A percentile compares a stretch with the other conserved stretches of the same genome.
Conservation (phyloP, 768 basidiomycete species). For the Rhodotorula toruloides region DNA sequence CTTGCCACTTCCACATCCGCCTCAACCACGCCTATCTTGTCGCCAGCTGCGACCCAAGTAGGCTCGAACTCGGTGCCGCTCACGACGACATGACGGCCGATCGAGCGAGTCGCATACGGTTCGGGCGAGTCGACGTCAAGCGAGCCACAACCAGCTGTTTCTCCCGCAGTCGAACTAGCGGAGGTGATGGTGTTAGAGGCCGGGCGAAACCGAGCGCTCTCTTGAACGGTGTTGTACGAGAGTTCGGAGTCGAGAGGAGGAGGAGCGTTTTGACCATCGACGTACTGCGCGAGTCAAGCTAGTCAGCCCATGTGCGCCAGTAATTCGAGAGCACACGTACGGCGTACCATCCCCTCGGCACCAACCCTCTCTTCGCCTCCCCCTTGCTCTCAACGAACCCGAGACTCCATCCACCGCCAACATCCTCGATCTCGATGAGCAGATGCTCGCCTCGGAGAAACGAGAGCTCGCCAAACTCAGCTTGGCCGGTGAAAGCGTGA, state of each 20-base stretch:
- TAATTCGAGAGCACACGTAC: background rate
- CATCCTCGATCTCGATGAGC: constrained; percentile 27
- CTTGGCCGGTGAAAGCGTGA: constrained; percentile 24
- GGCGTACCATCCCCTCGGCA: constrained; percentile 35
- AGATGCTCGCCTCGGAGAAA: constrained; percentile 5
- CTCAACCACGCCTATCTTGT: background rate
- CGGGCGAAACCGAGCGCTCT: too few relatives aligned
- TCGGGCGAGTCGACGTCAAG: background rate
- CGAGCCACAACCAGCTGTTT: background rate
- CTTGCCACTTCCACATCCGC: background rate
- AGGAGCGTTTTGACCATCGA: background rate
- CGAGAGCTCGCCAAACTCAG: constrained; percentile 25
- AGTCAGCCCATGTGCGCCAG: background rate
- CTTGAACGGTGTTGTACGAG: too few relatives aligned
- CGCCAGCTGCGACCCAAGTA: background rate
- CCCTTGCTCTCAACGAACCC: constrained; percentile 15
- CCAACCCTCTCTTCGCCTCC: constrained; percentile 23
- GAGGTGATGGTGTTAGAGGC: too few relatives aligned
- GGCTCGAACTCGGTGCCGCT: constrained; percentile 34
- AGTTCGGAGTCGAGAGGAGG: background rate
- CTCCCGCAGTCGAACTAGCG: too few relatives aligned
- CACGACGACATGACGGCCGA: constrained; percentile 23
- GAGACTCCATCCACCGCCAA: constrained; percentile 36
- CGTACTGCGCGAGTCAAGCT: constrained; percentile 1
- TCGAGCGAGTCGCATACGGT: constrained; percentile 15